Conservation (phyloP, 345 rosid genomes). For the Brassica cretica region DNA sequence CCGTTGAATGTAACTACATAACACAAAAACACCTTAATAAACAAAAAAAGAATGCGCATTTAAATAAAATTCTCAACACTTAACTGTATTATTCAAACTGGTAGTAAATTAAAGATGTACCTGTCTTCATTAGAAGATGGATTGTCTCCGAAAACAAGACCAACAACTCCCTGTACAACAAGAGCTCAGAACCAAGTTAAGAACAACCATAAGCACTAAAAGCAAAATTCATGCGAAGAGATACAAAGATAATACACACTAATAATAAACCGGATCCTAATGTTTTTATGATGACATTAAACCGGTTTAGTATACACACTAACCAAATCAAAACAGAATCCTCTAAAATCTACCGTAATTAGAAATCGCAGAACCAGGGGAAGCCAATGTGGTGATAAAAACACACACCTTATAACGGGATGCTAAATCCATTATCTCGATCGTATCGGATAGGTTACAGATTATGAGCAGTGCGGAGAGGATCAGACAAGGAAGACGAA, state of each 20-base stretch:
- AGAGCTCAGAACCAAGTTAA: slow-evolving; percentile 21
- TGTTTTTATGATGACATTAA: no score
- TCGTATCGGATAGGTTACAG: slow-evolving; percentile 22
- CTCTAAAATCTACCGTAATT: background rate
- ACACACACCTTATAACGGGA: slow-evolving; percentile 50
- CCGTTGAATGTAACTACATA: slow-evolving; percentile 74
- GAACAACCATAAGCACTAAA: background rate
- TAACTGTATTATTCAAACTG: no score
- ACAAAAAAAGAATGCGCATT: background rate
- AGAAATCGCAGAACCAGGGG: background rate
- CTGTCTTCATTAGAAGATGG: slow-evolving; percentile 75
- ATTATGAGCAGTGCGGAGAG: slow-evolving; percentile 5
- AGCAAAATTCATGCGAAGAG: background rate
- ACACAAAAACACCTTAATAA: background rate
- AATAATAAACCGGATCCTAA: no score
- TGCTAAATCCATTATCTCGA: slow-evolving; percentile 70
- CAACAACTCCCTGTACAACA: slow-evolving; percentile 82
- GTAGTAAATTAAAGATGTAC: slow-evolving; percentile 35
- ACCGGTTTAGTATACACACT: no score
- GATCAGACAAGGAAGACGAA: slow-evolving; percentile 23
- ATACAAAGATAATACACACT: background rate
- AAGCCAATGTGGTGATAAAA: background rate
- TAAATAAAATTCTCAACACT: background rate
- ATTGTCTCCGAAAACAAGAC: slow-evolving; percentile 88
- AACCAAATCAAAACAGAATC: background rate